phyloP scores from a whole-genome alignment of 1,284 basidiomycete species.

The Moesziomyces sp. region DNA sequence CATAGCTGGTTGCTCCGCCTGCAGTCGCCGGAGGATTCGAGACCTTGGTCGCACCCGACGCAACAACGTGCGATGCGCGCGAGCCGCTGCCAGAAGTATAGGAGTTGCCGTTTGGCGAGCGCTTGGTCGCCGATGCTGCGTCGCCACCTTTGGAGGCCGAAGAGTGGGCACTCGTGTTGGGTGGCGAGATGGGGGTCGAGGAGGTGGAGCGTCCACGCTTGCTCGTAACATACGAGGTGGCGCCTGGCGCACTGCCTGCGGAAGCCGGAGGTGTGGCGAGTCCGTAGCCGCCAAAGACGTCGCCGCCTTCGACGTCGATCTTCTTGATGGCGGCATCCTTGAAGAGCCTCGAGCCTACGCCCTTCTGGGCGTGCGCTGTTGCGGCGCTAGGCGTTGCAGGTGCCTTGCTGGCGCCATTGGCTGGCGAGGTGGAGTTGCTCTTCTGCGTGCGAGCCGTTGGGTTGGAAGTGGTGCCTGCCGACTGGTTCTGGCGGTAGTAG shows the following conservation, averaged over 20 bases:
- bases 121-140: constrained; percentile 12
- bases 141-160: constrained; percentile 12
- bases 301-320: constrained; percentile 41
- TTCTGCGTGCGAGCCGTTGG: constrained; percentile 8
- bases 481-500: constrained; percentile 56
- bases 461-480: constrained; percentile 6
- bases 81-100: not conserved
- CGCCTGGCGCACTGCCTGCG: constrained; percentile 33
- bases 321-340: constrained; percentile 47
- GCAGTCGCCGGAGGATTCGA: constrained; percentile 4
- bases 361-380: constrained; percentile 6
- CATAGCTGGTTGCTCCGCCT: constrained; percentile 49
- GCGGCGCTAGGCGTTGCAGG: constrained; percentile 25
- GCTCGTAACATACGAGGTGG: constrained; percentile 28
- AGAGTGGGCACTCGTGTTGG: constrained; percentile 25
- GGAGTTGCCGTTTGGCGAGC: constrained; percentile 10
- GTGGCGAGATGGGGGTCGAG: constrained; percentile 41
- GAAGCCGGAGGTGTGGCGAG: constrained; percentile 48
- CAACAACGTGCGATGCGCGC: not conserved
- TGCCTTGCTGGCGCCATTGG: constrained; percentile 21
- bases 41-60: not conserved
- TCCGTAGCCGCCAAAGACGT: constrained; percentile 51
- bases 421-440: constrained; percentile 34
- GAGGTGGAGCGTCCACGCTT: constrained; percentile 39
- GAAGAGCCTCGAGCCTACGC: constrained; percentile 38